A percentile compares a stretch with the other conserved stretches of the same genome.
Evolutionary conservation across 2,329 filamentous ascomycete species (phyloP).

Genomic region (Chaetomiaceae sp.): DNA sequence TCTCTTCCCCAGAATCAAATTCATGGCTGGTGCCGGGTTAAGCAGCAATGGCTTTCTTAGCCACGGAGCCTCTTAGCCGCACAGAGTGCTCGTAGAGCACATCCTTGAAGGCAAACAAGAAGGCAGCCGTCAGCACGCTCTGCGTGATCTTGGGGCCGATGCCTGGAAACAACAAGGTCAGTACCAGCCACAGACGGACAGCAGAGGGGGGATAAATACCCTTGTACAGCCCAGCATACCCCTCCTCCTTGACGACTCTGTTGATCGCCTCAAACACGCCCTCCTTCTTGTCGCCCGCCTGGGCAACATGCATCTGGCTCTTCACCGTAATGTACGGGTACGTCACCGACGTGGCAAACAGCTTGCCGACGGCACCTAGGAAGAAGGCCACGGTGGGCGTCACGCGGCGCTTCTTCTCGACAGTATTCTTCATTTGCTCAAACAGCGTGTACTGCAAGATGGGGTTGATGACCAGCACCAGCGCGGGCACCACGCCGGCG

Average conservation of each 20-base stretch:
- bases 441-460: conserved; percentile 99
- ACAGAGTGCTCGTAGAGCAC: conserved; percentile 82
- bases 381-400: conserved; percentile 86
- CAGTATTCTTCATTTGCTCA: conserved; percentile 89
- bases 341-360: conserved; percentile 88
- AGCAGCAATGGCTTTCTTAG: conserved; percentile 37
- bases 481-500: conserved; percentile 83
- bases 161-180: conserved; percentile 47
- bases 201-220: conserved; percentile 47
- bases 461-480: conserved; percentile 95
- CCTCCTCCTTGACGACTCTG: conserved; percentile 80
- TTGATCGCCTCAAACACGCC: conserved; percentile 73
- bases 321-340: conserved; percentile 99
- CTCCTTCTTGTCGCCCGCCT: conserved; percentile 65
- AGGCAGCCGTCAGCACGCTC: conserved; percentile 91
- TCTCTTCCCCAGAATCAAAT: no score
- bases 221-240: conserved; percentile 88
- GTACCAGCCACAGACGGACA: background rate
- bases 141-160: conserved; percentile 96
- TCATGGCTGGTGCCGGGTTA: no score
- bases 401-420: conserved; percentile 71
- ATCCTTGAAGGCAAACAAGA: conserved; percentile 98
- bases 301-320: conserved; percentile 92
- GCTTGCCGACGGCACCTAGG: conserved; percentile 87
- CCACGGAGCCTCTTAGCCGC: conserved; percentile 51